Evolutionary conservation across 352 stramenopile genomes (phyloP).

Genomic region (Phytophthora pseudosyringae): DNA sequence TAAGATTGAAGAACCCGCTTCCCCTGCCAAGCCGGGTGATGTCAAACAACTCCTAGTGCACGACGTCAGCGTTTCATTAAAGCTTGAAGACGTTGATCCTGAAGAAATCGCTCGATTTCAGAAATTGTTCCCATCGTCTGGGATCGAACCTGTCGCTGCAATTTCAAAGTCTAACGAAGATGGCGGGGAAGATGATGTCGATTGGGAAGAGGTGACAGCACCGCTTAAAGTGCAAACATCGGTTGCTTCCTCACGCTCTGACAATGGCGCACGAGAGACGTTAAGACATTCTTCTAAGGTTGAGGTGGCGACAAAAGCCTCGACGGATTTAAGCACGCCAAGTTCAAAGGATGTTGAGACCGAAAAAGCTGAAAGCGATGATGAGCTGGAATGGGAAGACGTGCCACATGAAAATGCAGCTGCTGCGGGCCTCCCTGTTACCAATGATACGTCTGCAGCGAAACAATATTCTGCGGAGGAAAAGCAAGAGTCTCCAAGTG

Average conservation of each 20-base stretch:
- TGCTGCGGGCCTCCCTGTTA: background rate
- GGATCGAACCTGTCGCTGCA: slow-evolving; percentile 25
- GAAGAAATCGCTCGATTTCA: slow-evolving; percentile 30
- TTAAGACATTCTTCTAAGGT: background rate
- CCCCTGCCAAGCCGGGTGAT: background rate
- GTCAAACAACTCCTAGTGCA: slow-evolving; percentile 1
- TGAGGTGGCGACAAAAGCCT: background rate
- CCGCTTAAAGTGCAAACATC: background rate
- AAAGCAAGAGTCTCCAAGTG: slow-evolving; percentile 1
- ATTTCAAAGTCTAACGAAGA: slow-evolving; percentile 21
- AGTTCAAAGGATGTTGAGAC: background rate
- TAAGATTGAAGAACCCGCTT: slow-evolving; percentile 12
- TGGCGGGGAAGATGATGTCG: slow-evolving; percentile 51
- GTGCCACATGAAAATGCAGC: slow-evolving; percentile 11
- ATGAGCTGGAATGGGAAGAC: slow-evolving; percentile 63
- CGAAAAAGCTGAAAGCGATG: slow-evolving; percentile 33
- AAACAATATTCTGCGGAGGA: slow-evolving; percentile 1
- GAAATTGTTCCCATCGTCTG: slow-evolving; percentile 47
- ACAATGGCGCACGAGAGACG: background rate
- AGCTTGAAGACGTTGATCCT: slow-evolving; percentile 44
- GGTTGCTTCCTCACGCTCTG: background rate
- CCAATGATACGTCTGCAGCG: background rate
- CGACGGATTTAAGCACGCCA: background rate
- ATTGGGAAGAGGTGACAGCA: slow-evolving; percentile 37
- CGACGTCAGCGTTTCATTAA: slow-evolving; percentile 54